A percentile compares a stretch with the other conserved stretches of the same genome.
These are phyloP conservation scores for Alternaria sp. DNA, from an alignment of 2,329 filamentous ascomycete species.

Conservation along the genomic window DNA sequence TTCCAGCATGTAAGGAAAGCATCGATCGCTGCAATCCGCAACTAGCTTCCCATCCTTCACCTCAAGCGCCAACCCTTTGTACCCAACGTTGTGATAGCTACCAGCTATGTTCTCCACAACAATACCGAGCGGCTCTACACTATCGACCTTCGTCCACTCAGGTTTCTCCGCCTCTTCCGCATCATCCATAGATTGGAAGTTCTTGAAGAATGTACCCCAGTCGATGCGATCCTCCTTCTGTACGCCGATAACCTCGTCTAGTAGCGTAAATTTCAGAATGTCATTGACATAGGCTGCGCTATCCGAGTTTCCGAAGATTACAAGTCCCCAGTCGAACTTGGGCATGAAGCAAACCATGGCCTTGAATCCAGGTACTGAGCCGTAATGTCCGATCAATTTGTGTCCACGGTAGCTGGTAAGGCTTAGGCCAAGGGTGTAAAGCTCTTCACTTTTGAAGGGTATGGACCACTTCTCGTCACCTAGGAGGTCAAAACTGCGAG, in stretches of 20 bases:
- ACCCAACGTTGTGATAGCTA: background rate
- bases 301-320: background rate
- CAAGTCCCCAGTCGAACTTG: background rate
- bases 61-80: background rate
- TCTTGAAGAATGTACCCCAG: slow-evolving; percentile 9
- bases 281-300: background rate
- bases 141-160: background rate
- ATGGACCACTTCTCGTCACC: background rate
- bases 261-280: background rate
- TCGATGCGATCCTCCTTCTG: slow-evolving; percentile 7
- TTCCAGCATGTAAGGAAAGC: background rate
- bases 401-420: background rate
- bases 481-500: slow-evolving; percentile 12
- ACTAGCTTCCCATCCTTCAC: background rate
- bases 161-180: slow-evolving; percentile 6
- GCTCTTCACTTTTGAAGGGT: background rate
- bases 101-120: background rate
- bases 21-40: background rate
- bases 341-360: background rate
- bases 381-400: background rate
- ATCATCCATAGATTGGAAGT: slow-evolving; percentile 3
- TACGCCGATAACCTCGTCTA: slow-evolving; percentile 14
- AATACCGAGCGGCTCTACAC: background rate
- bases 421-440: background rate
- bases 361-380: background rate